Evolutionary conservation across 768 basidiomycete species (phyloP), one percentile per base, ranked within the genome.

Genomic region (Pilatotrama ljubarskyi): DNA sequence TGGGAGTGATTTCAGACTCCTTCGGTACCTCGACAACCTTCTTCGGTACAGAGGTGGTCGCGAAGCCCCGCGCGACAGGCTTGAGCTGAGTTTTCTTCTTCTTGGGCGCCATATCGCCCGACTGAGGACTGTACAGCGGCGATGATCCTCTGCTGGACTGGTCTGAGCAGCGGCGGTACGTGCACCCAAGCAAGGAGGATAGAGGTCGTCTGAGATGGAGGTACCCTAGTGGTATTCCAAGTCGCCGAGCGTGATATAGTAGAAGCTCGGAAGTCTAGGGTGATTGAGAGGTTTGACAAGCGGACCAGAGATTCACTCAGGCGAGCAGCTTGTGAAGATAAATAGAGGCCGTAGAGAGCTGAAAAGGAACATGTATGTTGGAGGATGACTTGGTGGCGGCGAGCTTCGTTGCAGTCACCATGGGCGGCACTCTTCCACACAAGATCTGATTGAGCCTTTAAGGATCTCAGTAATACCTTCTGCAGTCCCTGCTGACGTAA

Each of bases 11-110:
- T 29, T 63, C 57, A 15, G 60, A 66, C 36, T 69, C 69, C 57
- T 64, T 64, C 29, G 68, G 71, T 26, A 58, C 64, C 40, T 73
- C 76, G 15, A 75, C 70, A 42, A 75, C 73, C 74, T 91, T 93
- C 80, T 93, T 93, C 29, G 90, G 89, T 25, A 92, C 80, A 11
- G 92, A 93, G 18, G 86, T 89, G 5, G 91, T 91, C 43, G 88
- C 85, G 68, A 93, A 92, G 15, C 90, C 90, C 55, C 93, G 85
- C 41, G 73, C 82, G 41, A 89, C 78, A 20, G 88, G 84, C 74
- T 90, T 91, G 66, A 89, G 71, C 70, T 91, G 86, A 6, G 85
- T 84, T 76, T 91, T 93, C 81, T 87, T 93, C 78, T 91, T 92
- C 79, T 92, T 93, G 38, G 61, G 61, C 60, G 86, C 78, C 90